A percentile compares a stretch with the other conserved stretches of the same genome.
Conservation (phyloP, 768 basidiomycete genomes). For the Hericium rajendrae region DNA sequence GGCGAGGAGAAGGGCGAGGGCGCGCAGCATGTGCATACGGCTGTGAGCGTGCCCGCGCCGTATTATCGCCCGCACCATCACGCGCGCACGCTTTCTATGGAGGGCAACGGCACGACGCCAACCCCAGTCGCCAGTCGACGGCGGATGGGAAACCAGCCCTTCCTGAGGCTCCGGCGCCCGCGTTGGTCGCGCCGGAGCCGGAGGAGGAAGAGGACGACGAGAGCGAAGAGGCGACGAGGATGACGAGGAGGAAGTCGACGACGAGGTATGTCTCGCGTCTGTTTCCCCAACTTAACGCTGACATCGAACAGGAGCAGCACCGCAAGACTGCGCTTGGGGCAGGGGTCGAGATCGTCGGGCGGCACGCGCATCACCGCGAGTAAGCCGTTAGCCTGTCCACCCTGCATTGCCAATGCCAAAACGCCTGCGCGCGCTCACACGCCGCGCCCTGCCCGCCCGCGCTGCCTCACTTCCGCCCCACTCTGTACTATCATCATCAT, state of each 20-base stretch:
- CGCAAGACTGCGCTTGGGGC: constrained; percentile 12
- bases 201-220: constrained; percentile 9
- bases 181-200: constrained; percentile 14
- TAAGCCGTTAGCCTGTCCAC: background rate
- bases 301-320: constrained; percentile 2
- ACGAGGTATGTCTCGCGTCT: constrained; percentile 19
- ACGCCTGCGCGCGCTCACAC: too few relatives aligned
- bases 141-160: background rate
- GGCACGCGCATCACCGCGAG: constrained; percentile 7
- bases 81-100: background rate
- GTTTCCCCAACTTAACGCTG: background rate
- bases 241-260: constrained; percentile 19
- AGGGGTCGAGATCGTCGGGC: constrained; percentile 14
- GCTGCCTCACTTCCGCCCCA: too few relatives aligned
- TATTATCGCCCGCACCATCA: constrained; percentile 7
- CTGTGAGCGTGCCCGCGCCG: constrained; percentile 22
- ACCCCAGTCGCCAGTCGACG: background rate
- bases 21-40: constrained; percentile 16
- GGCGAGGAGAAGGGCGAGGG: background rate
- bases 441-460: too few relatives aligned
- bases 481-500: too few relatives aligned
- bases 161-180: constrained; percentile 1
- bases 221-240: constrained; percentile 6
- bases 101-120: background rate
- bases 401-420: background rate